Evolutionary conservation across 179 eudicot species (phyloP).

Genomic region (Spergularia azorica): DNA sequence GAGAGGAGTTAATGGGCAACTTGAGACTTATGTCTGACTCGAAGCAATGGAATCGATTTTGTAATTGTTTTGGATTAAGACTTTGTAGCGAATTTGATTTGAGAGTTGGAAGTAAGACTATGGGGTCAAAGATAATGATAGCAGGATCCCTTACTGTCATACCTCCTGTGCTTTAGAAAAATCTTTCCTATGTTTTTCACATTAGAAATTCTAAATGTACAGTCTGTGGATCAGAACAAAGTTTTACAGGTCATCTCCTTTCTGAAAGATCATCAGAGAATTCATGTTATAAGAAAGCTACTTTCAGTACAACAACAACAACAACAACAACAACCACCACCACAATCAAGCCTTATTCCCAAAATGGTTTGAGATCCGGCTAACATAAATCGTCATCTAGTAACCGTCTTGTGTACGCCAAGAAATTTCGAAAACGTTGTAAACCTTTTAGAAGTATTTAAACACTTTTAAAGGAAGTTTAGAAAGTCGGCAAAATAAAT

Average conservation of each 20-base stretch:
- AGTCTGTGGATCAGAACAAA: background rate
- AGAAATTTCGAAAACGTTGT: too few species aligned
- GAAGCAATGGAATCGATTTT: background rate
- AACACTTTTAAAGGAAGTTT: too few species aligned
- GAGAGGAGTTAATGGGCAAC: background rate
- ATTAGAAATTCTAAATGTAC: background rate
- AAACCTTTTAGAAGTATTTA: too few species aligned
- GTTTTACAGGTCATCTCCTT: constrained; percentile 8
- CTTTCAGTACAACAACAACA: background rate
- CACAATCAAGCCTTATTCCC: too few species aligned
- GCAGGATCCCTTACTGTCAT: background rate
- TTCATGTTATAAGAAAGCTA: background rate
- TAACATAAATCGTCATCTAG: too few species aligned
- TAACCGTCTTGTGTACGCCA: too few species aligned
- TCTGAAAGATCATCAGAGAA: background rate
- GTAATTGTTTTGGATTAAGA: background rate
- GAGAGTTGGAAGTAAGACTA: background rate
- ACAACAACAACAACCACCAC: too few species aligned
- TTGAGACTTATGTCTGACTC: background rate
- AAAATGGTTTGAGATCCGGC: too few species aligned
- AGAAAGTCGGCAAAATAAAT: too few species aligned
- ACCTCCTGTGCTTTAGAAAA: background rate
- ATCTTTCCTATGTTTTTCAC: background rate
- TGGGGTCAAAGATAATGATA: background rate
- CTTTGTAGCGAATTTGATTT: background rate